Percentiles rank a stretch among this genome's conserved stretches.
Conservation (phyloP, 108 stramenopile species). For the Pseudonitzschia pungens region DNA sequence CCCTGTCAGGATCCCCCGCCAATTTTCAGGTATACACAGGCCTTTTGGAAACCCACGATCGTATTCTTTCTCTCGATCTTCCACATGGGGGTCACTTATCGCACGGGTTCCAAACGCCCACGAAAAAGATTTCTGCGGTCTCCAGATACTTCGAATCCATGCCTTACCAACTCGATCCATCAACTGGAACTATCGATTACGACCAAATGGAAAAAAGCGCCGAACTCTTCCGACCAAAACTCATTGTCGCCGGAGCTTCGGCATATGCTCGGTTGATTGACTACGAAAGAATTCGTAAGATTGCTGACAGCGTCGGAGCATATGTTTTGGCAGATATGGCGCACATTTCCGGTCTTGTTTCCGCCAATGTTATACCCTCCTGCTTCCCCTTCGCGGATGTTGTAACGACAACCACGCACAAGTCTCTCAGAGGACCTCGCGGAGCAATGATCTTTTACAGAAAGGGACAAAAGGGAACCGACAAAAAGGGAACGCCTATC, state of each 20-base stretch:
- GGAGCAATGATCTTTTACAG: slow-evolving; percentile 99
- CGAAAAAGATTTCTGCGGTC: slow-evolving; percentile 94
- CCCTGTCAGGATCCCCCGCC: slow-evolving; percentile 96
- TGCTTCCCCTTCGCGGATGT: slow-evolving; percentile 99
- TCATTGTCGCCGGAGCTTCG: slow-evolving; percentile 98
- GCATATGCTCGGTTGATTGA: slow-evolving; percentile 99
- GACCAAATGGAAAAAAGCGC: slow-evolving; percentile 96
- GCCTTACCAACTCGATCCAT: slow-evolving; percentile 97
- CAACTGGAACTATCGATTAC: slow-evolving; percentile 96
- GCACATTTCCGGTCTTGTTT: slow-evolving; percentile 98
- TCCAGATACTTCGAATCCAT: slow-evolving; percentile 97
- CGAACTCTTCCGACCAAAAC: slow-evolving; percentile 96
- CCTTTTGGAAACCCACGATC: slow-evolving; percentile 96
- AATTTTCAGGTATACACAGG: slow-evolving; percentile 99
- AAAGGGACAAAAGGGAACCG: slow-evolving; percentile 80
- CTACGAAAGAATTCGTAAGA: slow-evolving; percentile 96
- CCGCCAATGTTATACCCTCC: slow-evolving; percentile 93
- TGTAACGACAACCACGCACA: slow-evolving; percentile 99
- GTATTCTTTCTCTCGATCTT: slow-evolving; percentile 98
- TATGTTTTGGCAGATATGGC: slow-evolving; percentile 99
- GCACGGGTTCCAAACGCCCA: slow-evolving; percentile 97
- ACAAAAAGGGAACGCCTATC: slow-evolving; percentile 94
- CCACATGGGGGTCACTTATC: slow-evolving; percentile 98
- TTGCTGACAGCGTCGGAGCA: slow-evolving; percentile 92
- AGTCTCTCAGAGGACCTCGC: slow-evolving; percentile 98